These are phyloP conservation scores for Trichoderma sp. DNA, from an alignment of 2,329 filamentous ascomycete genomes.

Conservation along the genomic window DNA sequence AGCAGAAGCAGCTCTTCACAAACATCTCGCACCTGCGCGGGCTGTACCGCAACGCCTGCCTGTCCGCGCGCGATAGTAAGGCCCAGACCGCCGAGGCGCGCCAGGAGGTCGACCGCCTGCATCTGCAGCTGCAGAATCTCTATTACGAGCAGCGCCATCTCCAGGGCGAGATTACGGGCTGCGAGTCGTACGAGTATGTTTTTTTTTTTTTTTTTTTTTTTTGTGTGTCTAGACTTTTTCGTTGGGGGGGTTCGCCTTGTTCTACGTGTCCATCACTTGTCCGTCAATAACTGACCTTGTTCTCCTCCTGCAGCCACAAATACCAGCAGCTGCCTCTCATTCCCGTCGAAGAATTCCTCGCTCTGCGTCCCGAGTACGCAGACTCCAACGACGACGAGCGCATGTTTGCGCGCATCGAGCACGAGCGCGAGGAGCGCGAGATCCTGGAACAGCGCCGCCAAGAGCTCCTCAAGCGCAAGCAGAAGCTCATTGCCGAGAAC, in stretches of 20 bases:
- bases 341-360: conserved; percentile 77
- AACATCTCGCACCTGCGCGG: conserved; percentile 77
- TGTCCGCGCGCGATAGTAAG: conserved; percentile 82
- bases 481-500: conserved; percentile 66
- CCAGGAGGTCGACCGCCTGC: conserved; percentile 85
- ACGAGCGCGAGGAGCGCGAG: conserved; percentile 82
- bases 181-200: conserved; percentile 83
- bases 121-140: conserved; percentile 90
- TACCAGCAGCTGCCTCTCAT: conserved; percentile 84
- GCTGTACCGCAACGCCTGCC: conserved; percentile 76
- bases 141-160: conserved; percentile 95
- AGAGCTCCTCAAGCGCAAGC: conserved; percentile 65
- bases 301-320: conserved; percentile 63
- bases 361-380: conserved; percentile 70
- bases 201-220: not conserved
- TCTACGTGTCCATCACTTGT: too few species aligned
- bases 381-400: conserved; percentile 72
- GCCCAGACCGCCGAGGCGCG: conserved; percentile 79
- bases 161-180: conserved; percentile 83
- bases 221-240: not conserved
- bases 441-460: conserved; percentile 80
- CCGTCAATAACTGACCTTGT: conserved; percentile 56
- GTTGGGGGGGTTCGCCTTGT: too few species aligned
- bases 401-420: conserved; percentile 86
- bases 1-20: conserved; percentile 76